Conservation (phyloP, 306 rosid genomes). For the Biancaea sappan region DNA sequence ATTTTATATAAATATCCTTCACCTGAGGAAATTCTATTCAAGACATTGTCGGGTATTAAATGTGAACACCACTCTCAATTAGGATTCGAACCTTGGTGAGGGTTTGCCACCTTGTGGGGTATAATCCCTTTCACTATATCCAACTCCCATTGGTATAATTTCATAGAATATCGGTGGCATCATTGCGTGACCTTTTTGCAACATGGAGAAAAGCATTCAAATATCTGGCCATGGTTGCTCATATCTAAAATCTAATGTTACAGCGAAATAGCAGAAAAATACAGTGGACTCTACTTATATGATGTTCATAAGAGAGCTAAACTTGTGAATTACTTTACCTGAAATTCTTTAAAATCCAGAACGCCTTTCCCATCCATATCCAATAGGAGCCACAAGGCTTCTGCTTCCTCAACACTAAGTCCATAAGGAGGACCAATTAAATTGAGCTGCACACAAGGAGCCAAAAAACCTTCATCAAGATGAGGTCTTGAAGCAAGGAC, state of each 20-base stretch:
- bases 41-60: no score
- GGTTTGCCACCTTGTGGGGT: no score
- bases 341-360: conserved; percentile 65
- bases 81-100: no score
- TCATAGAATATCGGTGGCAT: background rate
- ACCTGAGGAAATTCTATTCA: no score
- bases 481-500: conserved; percentile 15
- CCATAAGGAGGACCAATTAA: conserved; percentile 73
- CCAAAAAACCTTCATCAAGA: background rate
- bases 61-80: no score
- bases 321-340: conserved; percentile 46
- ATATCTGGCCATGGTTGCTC: conserved; percentile 15
- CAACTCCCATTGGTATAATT: no score
- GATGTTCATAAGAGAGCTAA: conserved; percentile 11
- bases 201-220: no score
- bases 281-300: no score
- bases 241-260: background rate
- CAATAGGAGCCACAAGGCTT: conserved; percentile 73
- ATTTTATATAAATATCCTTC: no score
- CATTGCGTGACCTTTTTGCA: background rate
- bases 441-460: conserved; percentile 56
- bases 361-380: conserved; percentile 66
- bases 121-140: no score
- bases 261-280: background rate
- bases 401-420: conserved; percentile 61